Evolutionary conservation across 2,329 filamentous ascomycete genomes (phyloP).

Genomic region (Talaromyces sp.): DNA sequence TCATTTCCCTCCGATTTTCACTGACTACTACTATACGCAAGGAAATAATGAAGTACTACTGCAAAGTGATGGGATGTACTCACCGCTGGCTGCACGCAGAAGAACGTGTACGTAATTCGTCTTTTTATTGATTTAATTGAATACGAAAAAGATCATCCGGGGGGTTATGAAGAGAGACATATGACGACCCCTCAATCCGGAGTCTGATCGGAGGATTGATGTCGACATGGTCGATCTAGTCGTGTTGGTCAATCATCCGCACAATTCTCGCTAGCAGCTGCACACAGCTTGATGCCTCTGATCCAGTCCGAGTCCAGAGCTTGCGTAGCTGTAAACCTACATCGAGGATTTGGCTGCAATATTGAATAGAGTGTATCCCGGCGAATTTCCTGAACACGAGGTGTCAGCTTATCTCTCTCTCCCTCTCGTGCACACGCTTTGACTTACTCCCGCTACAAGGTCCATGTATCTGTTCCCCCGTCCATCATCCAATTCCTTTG

Average conservation of each 20-base stretch:
- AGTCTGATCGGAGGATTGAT: background rate
- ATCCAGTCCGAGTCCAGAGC: conserved; percentile 30
- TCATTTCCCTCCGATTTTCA: background rate
- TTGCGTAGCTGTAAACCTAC: conserved; percentile 24
- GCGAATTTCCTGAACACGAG: conserved; percentile 19
- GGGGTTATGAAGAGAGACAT: background rate
- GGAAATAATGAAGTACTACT: background rate
- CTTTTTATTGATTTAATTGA: background rate
- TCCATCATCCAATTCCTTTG: conserved; percentile 28
- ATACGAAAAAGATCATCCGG: background rate
- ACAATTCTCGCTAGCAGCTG: background rate
- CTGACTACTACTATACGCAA: background rate
- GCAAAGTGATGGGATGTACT: background rate
- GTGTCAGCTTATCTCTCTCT: background rate
- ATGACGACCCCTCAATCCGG: background rate
- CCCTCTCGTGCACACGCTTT: background rate
- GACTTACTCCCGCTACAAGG: background rate
- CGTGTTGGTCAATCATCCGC: background rate
- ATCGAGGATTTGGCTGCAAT: conserved; percentile 25
- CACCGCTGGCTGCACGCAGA: background rate
- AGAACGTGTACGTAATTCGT: background rate
- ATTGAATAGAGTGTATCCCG: conserved; percentile 31
- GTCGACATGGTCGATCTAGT: background rate
- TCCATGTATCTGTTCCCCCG: conserved; percentile 18
- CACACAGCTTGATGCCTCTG: conserved; percentile 5